Evolutionary conservation across 805 yeast species (phyloP).

Genomic region (Metschnikowia peoriensis): DNA sequence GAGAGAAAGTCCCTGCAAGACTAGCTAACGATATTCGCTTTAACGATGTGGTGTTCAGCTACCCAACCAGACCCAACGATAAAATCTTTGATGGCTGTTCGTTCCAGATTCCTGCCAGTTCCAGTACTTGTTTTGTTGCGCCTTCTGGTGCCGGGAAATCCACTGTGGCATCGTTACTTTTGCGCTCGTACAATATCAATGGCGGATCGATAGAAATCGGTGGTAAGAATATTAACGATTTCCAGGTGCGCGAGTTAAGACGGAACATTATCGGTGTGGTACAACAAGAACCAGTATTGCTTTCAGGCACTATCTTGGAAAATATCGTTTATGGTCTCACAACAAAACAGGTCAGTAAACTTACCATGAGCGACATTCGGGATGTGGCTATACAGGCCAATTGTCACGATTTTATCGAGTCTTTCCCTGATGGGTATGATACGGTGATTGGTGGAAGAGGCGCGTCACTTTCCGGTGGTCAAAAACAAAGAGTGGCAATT

Average conservation of each 20-base stretch:
- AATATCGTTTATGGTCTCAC: constrained; percentile 55
- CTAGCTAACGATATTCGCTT: constrained; percentile 36
- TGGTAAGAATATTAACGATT: constrained; percentile 46
- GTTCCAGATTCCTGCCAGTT: constrained; percentile 33
- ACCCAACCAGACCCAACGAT: constrained; percentile 40
- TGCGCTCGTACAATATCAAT: constrained; percentile 51
- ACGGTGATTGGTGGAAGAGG: constrained; percentile 58
- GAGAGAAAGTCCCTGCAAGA: constrained; percentile 24
- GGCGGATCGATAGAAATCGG: constrained; percentile 51
- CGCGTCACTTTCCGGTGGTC: constrained; percentile 67
- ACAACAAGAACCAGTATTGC: constrained; percentile 60
- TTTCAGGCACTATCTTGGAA: constrained; percentile 55
- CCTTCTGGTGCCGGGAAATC: constrained; percentile 64
- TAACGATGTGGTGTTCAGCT: constrained; percentile 39
- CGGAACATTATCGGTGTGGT: constrained; percentile 53
- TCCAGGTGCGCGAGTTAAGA: constrained; percentile 51
- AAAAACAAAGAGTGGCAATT: constrained; percentile 73
- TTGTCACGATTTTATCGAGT: constrained; percentile 53
- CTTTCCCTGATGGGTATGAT: constrained; percentile 60
- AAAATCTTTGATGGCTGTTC: constrained; percentile 37
- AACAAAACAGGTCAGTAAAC: constrained; percentile 29
- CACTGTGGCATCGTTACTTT: constrained; percentile 53
- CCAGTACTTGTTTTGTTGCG: constrained; percentile 48
- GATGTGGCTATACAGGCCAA: constrained; percentile 52
- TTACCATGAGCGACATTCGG: constrained; percentile 42